Percentiles rank a stretch among this genome's conserved stretches.
Conservation (phyloP, 768 basidiomycete species). For the Amanita brunnescens region DNA sequence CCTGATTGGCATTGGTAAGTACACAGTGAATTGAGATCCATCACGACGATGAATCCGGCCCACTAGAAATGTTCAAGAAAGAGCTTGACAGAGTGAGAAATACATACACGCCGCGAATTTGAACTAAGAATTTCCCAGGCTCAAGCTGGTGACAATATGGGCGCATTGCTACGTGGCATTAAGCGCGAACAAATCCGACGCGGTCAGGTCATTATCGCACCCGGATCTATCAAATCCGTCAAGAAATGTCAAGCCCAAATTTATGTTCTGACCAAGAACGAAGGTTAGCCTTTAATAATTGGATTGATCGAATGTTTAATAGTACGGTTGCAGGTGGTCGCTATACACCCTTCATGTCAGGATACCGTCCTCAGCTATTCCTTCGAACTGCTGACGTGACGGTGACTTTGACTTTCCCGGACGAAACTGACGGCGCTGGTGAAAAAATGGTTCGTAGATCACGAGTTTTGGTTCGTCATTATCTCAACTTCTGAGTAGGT, state of each 20-base stretch:
- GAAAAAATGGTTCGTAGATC: conserved; percentile 70
- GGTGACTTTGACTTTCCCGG: conserved; percentile 75
- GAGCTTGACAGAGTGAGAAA: conserved; percentile 83
- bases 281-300: conserved; percentile 1
- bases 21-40: background rate
- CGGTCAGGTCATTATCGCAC: conserved; percentile 84
- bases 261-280: conserved; percentile 41
- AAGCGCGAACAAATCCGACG: conserved; percentile 95
- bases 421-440: conserved; percentile 67
- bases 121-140: conserved; percentile 37
- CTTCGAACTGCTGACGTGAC: conserved; percentile 94
- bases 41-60: background rate
- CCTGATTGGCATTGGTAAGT: conserved; percentile 84
- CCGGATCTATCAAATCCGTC: conserved; percentile 88
- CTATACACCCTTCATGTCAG: conserved; percentile 85
- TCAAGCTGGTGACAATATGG: conserved; percentile 99
- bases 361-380: conserved; percentile 95
- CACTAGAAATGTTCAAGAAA: conserved; percentile 97
- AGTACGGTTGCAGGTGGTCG: conserved; percentile 90
- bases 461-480: background rate
- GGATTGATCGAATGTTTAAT: conserved; percentile 41
- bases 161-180: conserved; percentile 89
- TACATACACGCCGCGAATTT: background rate
- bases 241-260: conserved; percentile 93
- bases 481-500: conserved; percentile 36